A percentile compares a stretch with the other conserved stretches of the same genome.
phyloP scores from a whole-genome alignment of 1,139 yeast genomes.

The Debaryomyces fabryi region DNA sequence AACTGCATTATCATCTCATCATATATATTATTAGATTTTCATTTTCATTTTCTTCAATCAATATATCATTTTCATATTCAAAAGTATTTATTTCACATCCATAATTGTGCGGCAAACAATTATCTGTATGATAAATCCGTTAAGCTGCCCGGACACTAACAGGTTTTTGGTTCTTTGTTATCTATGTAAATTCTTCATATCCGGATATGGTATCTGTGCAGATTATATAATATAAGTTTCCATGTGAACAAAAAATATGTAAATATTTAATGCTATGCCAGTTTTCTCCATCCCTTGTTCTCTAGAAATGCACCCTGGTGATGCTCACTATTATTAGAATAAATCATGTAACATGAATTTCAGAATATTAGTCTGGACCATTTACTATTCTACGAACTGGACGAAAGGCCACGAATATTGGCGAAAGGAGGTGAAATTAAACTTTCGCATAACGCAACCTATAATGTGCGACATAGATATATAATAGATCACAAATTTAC shows the following conservation, averaged over 20 bases:
- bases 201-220: slow-evolving; percentile 1
- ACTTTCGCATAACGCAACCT: background rate
- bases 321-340: background rate
- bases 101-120: background rate
- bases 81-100: too few relatives aligned
- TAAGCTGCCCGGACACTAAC: background rate
- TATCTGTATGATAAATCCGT: background rate
- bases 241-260: background rate
- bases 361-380: background rate
- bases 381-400: background rate
- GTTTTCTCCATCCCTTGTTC: background rate
- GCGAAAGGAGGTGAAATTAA: slow-evolving; percentile 2
- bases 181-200: slow-evolving; percentile 1
- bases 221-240: slow-evolving; percentile 1
- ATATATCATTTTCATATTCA: background rate
- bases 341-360: background rate
- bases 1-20: slow-evolving; percentile 2
- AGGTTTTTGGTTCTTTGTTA: background rate
- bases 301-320: background rate
- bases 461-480: slow-evolving; percentile 1
- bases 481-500: background rate
- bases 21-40: background rate
- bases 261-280: background rate
- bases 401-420: background rate
- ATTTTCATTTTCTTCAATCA: background rate